Evolutionary conservation across 371 early-diverging fungal genomes (phyloP).

Genomic region (Dichotomocladium elegans): DNA sequence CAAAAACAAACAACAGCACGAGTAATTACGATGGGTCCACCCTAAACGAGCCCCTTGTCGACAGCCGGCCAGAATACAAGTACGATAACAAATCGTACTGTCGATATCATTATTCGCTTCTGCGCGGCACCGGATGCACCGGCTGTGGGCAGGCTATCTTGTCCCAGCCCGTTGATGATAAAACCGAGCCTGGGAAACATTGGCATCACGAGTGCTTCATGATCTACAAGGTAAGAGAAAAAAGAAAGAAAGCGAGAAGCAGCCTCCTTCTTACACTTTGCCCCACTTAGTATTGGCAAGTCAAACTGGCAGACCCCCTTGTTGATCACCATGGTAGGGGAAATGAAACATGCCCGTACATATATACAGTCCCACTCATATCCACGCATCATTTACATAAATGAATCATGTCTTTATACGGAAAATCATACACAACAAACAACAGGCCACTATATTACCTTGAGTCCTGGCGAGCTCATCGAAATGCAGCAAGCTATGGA

Average conservation of each 20-base stretch:
- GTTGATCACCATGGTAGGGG: constrained; percentile 8
- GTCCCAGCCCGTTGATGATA: constrained; percentile 84
- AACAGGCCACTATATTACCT: too few relatives aligned
- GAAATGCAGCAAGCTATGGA: constrained; percentile 7
- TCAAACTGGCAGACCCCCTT: constrained; percentile 1
- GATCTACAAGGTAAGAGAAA: constrained; percentile 73
- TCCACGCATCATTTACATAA: too few relatives aligned
- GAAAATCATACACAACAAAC: too few relatives aligned
- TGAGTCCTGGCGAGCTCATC: constrained; percentile 4
- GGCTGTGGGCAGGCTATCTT: constrained; percentile 89
- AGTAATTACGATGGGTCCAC: too few relatives aligned
- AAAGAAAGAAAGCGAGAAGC: neutral
- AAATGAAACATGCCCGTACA: too few relatives aligned
- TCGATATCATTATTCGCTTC: constrained; percentile 81
- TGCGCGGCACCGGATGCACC: constrained; percentile 80
- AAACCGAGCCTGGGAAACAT: constrained; percentile 59
- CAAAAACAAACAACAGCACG: neutral
- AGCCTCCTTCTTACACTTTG: neutral
- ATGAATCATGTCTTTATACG: too few relatives aligned
- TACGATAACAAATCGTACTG: constrained; percentile 83
- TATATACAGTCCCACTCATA: too few relatives aligned
- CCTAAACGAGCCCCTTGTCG: too few relatives aligned
- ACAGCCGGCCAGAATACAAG: constrained; percentile 53
- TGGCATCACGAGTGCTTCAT: constrained; percentile 99
- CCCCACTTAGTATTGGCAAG: constrained; percentile 13